Evolutionary conservation across 2,329 filamentous ascomycete genomes (phyloP).

Genomic region (Apiospora malaysiana): DNA sequence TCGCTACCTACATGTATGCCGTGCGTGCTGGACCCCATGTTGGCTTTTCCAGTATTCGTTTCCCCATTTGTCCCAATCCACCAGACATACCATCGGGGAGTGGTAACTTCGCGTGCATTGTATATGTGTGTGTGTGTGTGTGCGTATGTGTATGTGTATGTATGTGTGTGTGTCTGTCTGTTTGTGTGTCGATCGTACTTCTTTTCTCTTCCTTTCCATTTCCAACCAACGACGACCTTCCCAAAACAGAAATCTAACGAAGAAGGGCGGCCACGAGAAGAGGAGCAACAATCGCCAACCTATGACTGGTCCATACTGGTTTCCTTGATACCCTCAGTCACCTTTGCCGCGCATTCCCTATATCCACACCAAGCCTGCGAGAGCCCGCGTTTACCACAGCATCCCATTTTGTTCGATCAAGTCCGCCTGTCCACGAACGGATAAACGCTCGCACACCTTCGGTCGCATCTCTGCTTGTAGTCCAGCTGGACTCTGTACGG

Average conservation of each 20-base stretch:
- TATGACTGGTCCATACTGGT: not conserved
- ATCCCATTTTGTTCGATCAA: not conserved
- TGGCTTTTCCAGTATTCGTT: conserved; percentile 1
- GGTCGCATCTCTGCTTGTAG: not conserved
- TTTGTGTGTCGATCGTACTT: conserved; percentile 12
- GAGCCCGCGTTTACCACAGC: conserved; percentile 2
- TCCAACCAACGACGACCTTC: conserved; percentile 10
- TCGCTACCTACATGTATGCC: not conserved
- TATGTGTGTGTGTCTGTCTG: too few relatives aligned
- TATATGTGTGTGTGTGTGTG: not conserved
- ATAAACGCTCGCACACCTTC: not conserved
- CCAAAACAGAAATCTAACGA: not conserved
- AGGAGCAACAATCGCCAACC: not conserved
- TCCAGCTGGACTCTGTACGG: conserved; percentile 13
- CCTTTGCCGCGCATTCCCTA: not conserved
- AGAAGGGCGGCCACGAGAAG: not conserved
- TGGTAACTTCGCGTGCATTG: conserved; percentile 4
- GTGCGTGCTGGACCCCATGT: conserved; percentile 16
- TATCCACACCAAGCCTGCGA: conserved; percentile 2
- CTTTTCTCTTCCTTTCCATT: not conserved
- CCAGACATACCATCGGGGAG: not conserved
- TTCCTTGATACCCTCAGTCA: conserved; percentile 7
- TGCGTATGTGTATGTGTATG: too few relatives aligned
- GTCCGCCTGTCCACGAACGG: not conserved
- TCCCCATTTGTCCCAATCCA: not conserved